Conservation (phyloP, 371 early-diverging fungal species). For the Syncephalastrum monosporum region DNA sequence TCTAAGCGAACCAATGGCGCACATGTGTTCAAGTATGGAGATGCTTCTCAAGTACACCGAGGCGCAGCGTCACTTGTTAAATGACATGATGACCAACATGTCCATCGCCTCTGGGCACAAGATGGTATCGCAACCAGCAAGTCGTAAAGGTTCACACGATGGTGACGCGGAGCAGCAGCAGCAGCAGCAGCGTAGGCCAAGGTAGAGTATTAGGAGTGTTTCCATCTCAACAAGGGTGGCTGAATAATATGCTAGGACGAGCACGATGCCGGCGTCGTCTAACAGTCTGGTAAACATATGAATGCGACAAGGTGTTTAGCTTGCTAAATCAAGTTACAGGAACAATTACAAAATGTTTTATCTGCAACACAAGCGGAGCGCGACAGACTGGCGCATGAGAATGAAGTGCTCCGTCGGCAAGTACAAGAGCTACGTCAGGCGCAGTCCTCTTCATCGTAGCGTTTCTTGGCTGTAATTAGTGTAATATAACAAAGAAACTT, state of each 20-base stretch:
- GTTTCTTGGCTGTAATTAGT: too few species aligned
- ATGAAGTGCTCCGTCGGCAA: slow-evolving; percentile 47
- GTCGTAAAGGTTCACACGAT: neutral
- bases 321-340: slow-evolving; percentile 5
- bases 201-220: too few species aligned
- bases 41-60: slow-evolving; percentile 34
- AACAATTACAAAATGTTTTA: slow-evolving; percentile 45
- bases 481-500: too few species aligned
- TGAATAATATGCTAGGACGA: too few species aligned
- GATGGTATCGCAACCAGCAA: neutral
- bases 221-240: too few species aligned
- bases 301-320: neutral
- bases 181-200: too few species aligned
- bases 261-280: too few species aligned
- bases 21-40: slow-evolving; percentile 30
- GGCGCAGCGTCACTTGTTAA: slow-evolving; percentile 29
- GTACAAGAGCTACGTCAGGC: slow-evolving; percentile 36
- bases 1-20: slow-evolving; percentile 5
- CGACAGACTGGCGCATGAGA: slow-evolving; percentile 52
- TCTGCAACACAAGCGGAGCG: slow-evolving; percentile 48
- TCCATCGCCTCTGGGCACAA: slow-evolving; percentile 5
- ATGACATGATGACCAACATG: slow-evolving; percentile 25
- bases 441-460: neutral
- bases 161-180: neutral
- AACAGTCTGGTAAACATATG: slow-evolving; percentile 7